These are phyloP conservation scores for Clitoria ternatea DNA, from an alignment of 306 rosid genomes.

Conservation along the genomic window DNA sequence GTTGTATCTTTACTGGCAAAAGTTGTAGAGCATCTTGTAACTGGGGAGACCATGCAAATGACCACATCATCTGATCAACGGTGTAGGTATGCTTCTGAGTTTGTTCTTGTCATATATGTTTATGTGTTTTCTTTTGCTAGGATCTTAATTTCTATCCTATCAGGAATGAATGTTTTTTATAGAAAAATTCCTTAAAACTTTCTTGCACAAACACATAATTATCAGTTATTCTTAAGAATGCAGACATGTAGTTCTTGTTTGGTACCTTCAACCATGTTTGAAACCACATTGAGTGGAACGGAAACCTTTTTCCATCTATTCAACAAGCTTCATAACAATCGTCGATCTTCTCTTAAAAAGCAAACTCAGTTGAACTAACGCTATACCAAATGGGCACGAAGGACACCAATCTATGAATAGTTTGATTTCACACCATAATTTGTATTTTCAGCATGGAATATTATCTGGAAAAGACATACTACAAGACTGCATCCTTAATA, in stretches of 20 bases:
- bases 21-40: conserved; percentile 88
- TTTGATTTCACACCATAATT: conserved; percentile 14
- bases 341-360: too few relatives aligned
- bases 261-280: too few relatives aligned
- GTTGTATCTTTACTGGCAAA: conserved; percentile 79
- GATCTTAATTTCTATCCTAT: conserved; percentile 1
- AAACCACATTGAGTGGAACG: too few relatives aligned
- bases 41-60: conserved; percentile 99
- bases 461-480: conserved; percentile 85
- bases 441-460: conserved; percentile 85
- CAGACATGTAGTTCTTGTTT: background rate
- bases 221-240: background rate
- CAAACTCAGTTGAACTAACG: too few relatives aligned
- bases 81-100: conserved; percentile 65
- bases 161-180: background rate
- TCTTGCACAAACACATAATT: background rate
- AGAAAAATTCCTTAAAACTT: background rate
- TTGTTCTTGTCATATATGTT: conserved; percentile 18
- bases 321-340: too few relatives aligned
- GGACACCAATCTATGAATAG: background rate
- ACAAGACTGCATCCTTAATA: conserved; percentile 93
- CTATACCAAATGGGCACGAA: too few relatives aligned
- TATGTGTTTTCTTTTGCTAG: conserved; percentile 1
- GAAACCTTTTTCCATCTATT: too few relatives aligned
- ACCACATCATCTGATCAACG: conserved; percentile 71